Base-by-base conservation (phyloP, 2,329 filamentous ascomycete species). In the Tolypocladium cylindrosporum region DNA sequence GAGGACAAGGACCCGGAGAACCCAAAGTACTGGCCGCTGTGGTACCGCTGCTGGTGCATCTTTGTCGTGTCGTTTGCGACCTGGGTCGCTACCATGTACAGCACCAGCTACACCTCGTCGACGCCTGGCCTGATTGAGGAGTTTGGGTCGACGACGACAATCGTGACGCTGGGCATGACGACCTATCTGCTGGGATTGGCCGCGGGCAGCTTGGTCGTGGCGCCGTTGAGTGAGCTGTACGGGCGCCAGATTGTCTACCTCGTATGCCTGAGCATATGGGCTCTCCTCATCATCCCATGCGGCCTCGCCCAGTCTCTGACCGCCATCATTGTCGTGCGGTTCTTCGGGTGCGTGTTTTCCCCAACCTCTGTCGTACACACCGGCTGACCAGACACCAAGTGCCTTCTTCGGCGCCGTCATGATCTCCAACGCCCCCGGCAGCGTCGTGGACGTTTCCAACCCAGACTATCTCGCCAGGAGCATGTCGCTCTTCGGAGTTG, bases 391-490 rank as follows among this genome's bases (percentile, higher is more conserved):
- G 27, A n/a, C 19, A 24, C 13, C 14, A 21, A 67, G 67, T 37
- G 69, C 69, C 27, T 58, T 91, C 57, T 90, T 72, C 56, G 68
- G 90, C 4, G 83, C 89, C 7, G 90, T 88, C 48, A 88, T 95
- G 83, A 86, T 96, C 34, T 84, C 86, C 14, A 96, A 95, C 68
- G 84, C 88, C 1, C 90, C 91, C 0, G 92, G 91, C 2, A 90
- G 87, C 9, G 82, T 96, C 13, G 86, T 89, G 36, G 92, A 97
- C 69, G 87, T 96, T 55, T 85, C 90, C n/a, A 80, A 81, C 16
- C 89, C 93, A 52, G 85, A 95, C 54, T 85, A 89, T 66, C 85
- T 92, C 19, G 90, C 87, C 48, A 90, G 96, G 72, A 90, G 86
- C 5, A 78, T 96, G 40, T 96, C 91, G 85, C 84, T 81, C 60